These are phyloP conservation scores for Tricholoma terreum DNA, from an alignment of 768 basidiomycete genomes.

Conservation along the genomic window DNA sequence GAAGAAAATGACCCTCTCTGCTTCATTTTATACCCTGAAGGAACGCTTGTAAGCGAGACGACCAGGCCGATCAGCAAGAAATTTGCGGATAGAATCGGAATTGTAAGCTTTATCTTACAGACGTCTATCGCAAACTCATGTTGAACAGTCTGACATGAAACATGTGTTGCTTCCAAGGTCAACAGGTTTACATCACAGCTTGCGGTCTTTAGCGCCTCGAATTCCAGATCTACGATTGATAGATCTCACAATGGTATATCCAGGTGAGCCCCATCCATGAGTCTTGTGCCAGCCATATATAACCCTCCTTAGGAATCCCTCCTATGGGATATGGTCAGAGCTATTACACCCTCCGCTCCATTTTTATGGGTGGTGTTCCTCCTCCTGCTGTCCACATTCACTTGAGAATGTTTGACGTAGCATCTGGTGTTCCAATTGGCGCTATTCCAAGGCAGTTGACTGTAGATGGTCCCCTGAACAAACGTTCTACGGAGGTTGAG, in stretches of 20 bases:
- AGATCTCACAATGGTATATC: conserved; percentile 92
- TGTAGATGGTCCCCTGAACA: conserved; percentile 22
- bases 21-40: conserved; percentile 92
- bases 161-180: conserved; percentile 89
- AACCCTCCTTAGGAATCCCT: conserved; percentile 58
- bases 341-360: conserved; percentile 86
- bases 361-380: conserved; percentile 76
- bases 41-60: conserved; percentile 85
- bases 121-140: background rate
- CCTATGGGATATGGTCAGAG: conserved; percentile 79
- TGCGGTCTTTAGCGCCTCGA: conserved; percentile 76
- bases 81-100: conserved; percentile 84
- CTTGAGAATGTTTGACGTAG: conserved; percentile 73
- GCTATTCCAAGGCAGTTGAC: conserved; percentile 39
- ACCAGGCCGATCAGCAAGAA: conserved; percentile 84
- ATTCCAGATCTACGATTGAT: conserved; percentile 76
- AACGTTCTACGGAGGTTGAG: conserved; percentile 40
- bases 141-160: conserved; percentile 65
- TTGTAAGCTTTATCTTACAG: conserved; percentile 54
- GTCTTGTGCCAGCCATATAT: conserved; percentile 1
- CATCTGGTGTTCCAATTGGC: conserved; percentile 66
- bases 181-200: conserved; percentile 82
- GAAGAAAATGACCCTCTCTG: conserved; percentile 68
- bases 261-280: conserved; percentile 48
- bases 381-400: conserved; percentile 90